Conservation (phyloP, 2,329 filamentous ascomycete species). For the Monosporascus sp. region DNA sequence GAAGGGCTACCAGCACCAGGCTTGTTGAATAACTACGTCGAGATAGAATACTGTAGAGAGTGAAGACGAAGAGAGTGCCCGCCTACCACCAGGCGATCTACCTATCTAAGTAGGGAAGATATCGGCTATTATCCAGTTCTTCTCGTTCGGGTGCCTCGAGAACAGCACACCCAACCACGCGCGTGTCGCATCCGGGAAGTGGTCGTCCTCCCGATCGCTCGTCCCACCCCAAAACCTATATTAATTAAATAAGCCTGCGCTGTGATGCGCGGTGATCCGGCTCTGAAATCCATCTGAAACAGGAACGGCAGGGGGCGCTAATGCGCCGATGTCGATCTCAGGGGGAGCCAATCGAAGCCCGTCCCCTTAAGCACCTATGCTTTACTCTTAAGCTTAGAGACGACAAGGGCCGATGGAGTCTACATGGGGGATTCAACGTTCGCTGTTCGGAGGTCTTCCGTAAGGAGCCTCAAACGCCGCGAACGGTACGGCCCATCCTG, state of each 20-base stretch:
- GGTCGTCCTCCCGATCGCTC: conserved; percentile 1
- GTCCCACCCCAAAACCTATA: conserved; percentile 1
- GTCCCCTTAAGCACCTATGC: neutral
- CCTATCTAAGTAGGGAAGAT: too few species aligned
- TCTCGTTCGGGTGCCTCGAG: too few species aligned
- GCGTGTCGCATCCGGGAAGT: neutral
- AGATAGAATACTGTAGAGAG: neutral
- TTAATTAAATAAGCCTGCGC: conserved; percentile 5
- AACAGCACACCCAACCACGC: neutral
- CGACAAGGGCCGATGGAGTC: neutral
- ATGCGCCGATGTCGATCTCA: neutral
- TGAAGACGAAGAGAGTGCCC: neutral
- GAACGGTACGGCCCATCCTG: too few species aligned
- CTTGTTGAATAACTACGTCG: neutral
- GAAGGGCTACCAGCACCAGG: neutral
- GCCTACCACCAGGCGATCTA: too few species aligned
- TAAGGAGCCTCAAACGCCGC: too few species aligned
- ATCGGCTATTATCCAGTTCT: too few species aligned
- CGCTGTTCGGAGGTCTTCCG: neutral
- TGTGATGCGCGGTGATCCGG: conserved; percentile 17
- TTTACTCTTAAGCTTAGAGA: too few species aligned
- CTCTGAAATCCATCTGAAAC: conserved; percentile 33
- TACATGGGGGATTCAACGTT: neutral
- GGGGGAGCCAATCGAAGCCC: neutral
- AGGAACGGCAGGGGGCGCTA: conserved; percentile 2